Base-by-base conservation (phyloP, 1,284 basidiomycete genomes). In the Microbotryomycetes sp. region DNA sequence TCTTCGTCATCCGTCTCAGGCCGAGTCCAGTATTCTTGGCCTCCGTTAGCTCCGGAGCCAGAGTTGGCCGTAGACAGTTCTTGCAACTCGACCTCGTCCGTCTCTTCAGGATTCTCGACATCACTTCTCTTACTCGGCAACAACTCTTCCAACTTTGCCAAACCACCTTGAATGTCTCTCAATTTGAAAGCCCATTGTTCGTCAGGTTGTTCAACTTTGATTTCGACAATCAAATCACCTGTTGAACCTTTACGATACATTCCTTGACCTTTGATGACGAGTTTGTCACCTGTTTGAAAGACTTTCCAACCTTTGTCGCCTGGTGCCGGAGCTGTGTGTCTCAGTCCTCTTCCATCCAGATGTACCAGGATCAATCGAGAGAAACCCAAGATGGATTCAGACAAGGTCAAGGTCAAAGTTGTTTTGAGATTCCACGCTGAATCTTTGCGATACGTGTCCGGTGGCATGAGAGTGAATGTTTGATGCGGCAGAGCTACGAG, bases 351-450 rank as follows among this genome's bases (percentile, higher is more conserved):
- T 2, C 91, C 91, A 74, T 97, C 92, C 28, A 97, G 81, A 75
- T 97, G 92, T 15, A 86, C 88, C 59, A 96, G 78, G 22, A 93
- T 77, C 65, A 94, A 85, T 23, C 92, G 84, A 57, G 85, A 87
- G 77, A 97, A 92, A 19, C 92, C 92, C 51, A 93, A 81, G 12
- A 97, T 81, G 3, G 92, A 88, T 76, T 97, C 92, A 6, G 91
- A 92, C n/a, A 96, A 80, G 1, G 88, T 90, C 63, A 97, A 86
- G 46, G 74, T 71, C 9, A 77, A 67, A 14, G 71, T 71, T 2
- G 73, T 71, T 19, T 62, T 55, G 14, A 79, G 73, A 56, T 73
- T 72, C 9, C 59, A 86, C 65, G 84, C 84, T 32, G 86, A 86
- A 30, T 52, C 14, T 45, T 45, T 46, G 6, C 31, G 9, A 16